phyloP scores from a whole-genome alignment of 495 filamentous ascomycete species.

The Penicillium subrubescens region DNA sequence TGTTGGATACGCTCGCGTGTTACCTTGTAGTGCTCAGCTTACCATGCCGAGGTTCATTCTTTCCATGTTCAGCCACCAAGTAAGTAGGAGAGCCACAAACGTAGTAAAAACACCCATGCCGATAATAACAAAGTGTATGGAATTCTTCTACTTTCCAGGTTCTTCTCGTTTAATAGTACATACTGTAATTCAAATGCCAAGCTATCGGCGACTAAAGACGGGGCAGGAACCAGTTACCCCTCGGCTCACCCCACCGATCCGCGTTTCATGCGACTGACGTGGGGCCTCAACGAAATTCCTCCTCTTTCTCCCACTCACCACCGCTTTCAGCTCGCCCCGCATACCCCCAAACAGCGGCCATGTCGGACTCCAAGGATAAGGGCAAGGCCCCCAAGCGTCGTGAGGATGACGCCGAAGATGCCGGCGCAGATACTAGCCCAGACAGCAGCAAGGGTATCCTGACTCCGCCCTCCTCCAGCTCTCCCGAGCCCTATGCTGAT shows the following conservation, averaged over 20 bases:
- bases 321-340: conserved; percentile 6
- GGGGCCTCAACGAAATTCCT: conserved; percentile 35
- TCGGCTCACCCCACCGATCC: conserved; percentile 26
- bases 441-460: conserved; percentile 16
- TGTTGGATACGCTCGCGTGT: not conserved
- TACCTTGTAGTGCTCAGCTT: not conserved
- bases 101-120: not conserved
- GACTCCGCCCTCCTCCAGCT: not conserved
- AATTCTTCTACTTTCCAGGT: not conserved
- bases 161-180: not conserved
- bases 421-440: not conserved
- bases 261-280: conserved; percentile 32
- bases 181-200: not conserved
- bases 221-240: conserved; percentile 24
- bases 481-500: conserved; percentile 13
- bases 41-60: not conserved
- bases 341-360: conserved; percentile 19
- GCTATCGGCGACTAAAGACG: not conserved
- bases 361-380: conserved; percentile 47
- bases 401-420: conserved; percentile 20
- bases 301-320: conserved; percentile 20
- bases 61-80: not conserved
- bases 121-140: not conserved
- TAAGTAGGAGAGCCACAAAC: not conserved
- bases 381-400: conserved; percentile 40